Percentiles rank a stretch among this genome's conserved stretches.
Conservation (phyloP, 2,329 filamentous ascomycete genomes). For the Truncatella angustata region DNA sequence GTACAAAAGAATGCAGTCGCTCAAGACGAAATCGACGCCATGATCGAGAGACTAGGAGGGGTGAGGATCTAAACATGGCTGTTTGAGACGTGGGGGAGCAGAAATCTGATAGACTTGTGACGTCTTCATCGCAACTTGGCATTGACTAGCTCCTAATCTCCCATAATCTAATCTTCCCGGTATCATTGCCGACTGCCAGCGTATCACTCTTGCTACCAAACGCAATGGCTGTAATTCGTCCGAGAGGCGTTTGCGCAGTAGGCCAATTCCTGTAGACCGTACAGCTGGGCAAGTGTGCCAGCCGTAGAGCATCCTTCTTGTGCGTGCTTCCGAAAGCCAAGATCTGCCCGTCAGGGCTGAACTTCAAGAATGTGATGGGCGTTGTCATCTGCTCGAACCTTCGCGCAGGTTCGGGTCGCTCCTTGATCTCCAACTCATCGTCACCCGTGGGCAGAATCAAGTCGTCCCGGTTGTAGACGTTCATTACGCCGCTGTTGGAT, state of each 20-base stretch:
- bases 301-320: conserved; percentile 82
- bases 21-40: not conserved
- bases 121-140: not conserved
- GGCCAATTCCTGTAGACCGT: conserved; percentile 98
- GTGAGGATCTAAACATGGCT: not conserved
- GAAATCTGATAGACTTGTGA: conserved; percentile 4
- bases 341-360: conserved; percentile 87
- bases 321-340: conserved; percentile 81
- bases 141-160: conserved; percentile 67
- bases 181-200: conserved; percentile 84
- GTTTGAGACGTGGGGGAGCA: not conserved
- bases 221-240: conserved; percentile 73
- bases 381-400: conserved; percentile 85
- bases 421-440: conserved; percentile 53
- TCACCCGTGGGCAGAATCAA: conserved; percentile 46
- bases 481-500: conserved; percentile 82
- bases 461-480: conserved; percentile 81
- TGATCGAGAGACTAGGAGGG: conserved; percentile 6
- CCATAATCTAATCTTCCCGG: conserved; percentile 86
- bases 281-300: conserved; percentile 88
- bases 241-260: conserved; percentile 83
- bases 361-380: conserved; percentile 73
- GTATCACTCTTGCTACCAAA: conserved; percentile 65
- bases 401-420: conserved; percentile 68
- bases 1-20: too few relatives aligned